phyloP scores from a whole-genome alignment of 805 yeast species.

The Candida rishiriensis region DNA sequence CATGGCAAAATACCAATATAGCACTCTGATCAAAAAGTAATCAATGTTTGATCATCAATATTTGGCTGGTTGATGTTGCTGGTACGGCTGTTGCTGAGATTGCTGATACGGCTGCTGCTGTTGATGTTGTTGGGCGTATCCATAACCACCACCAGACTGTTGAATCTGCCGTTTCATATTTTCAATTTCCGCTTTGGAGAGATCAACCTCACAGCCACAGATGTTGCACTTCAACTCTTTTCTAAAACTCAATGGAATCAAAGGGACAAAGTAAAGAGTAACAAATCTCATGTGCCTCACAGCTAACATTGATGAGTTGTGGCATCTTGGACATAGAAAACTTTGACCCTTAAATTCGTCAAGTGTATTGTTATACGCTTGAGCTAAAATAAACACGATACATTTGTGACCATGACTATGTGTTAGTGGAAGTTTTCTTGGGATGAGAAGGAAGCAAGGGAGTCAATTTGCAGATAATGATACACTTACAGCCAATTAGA shows the following conservation, averaged over 20 bases:
- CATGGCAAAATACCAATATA: too few species aligned
- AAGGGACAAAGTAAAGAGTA: constrained; percentile 23
- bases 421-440: not conserved
- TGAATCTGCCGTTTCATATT: too few species aligned
- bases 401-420: not conserved
- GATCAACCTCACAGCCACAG: constrained; percentile 13
- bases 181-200: constrained; percentile 8
- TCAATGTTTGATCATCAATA: too few species aligned
- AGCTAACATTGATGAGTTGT: constrained; percentile 22
- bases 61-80: too few species aligned
- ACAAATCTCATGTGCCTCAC: constrained; percentile 20
- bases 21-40: too few species aligned
- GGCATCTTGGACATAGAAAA: constrained; percentile 24
- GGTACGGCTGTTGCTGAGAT: too few species aligned
- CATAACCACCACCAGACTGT: too few species aligned
- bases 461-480: not conserved
- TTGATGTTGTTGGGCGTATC: too few species aligned
- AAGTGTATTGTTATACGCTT: constrained; percentile 10
- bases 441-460: not conserved
- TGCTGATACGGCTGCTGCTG: too few species aligned
- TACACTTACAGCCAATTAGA: constrained; percentile 19
- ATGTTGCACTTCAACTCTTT: constrained; percentile 24
- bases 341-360: constrained; percentile 9
- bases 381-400: constrained; percentile 4
- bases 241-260: constrained; percentile 20